phyloP scores from a whole-genome alignment of 768 basidiomycete species.

The Kwoniella bestiolae region DNA sequence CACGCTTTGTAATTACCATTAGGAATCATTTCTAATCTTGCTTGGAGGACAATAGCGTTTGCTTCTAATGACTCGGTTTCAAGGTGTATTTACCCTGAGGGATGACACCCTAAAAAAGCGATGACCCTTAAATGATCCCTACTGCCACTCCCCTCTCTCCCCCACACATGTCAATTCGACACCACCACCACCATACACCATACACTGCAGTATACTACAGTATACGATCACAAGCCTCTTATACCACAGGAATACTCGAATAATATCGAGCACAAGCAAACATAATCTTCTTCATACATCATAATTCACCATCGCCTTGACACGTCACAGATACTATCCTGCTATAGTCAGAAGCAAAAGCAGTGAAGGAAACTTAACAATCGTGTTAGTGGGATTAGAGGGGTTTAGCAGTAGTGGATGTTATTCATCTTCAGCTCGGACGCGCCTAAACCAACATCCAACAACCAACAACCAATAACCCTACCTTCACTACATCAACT shows the following conservation, averaged over 20 bases:
- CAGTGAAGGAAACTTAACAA: too few relatives aligned
- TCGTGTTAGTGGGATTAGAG: neutral
- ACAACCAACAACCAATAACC: neutral
- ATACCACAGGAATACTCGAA: neutral
- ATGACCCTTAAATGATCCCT: neutral
- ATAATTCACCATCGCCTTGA: neutral
- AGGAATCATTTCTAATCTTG: neutral
- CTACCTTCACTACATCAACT: neutral
- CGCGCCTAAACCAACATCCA: constrained; percentile 9
- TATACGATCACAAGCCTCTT: neutral
- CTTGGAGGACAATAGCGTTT: neutral
- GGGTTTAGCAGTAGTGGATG: neutral
- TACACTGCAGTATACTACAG: too few relatives aligned
- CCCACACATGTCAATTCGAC: neutral
- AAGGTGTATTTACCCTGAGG: neutral
- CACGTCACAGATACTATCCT: neutral
- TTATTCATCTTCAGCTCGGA: constrained; percentile 4
- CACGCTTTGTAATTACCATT: neutral
- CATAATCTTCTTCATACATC: neutral
- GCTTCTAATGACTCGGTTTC: neutral
- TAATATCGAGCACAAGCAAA: neutral
- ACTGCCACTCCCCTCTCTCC: neutral
- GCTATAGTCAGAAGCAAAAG: neutral
- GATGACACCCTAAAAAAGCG: neutral
- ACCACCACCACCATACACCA: neutral